Conservation (phyloP, 805 yeast genomes). For the baker's yeast (Saccharomyces cerevisiae) region DNA sequence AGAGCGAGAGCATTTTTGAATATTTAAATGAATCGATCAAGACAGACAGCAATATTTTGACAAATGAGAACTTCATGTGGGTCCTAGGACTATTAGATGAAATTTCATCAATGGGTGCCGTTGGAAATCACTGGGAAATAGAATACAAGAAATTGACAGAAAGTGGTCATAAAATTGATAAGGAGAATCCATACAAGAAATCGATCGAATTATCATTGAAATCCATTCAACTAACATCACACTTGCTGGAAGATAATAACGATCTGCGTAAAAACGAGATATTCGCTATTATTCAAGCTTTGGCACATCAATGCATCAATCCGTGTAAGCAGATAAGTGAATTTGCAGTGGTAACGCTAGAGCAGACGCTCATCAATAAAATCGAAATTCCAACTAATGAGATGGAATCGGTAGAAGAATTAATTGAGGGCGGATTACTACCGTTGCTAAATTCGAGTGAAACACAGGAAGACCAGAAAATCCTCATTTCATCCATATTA, state of each 20-base stretch:
- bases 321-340: constrained; percentile 73
- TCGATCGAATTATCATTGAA: constrained; percentile 51
- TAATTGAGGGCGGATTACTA: constrained; percentile 67
- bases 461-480: constrained; percentile 6
- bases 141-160: constrained; percentile 41
- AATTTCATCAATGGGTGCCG: constrained; percentile 71
- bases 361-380: constrained; percentile 35
- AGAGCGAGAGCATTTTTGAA: constrained; percentile 37
- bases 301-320: constrained; percentile 82
- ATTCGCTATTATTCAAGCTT: constrained; percentile 63
- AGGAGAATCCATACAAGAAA: constrained; percentile 43
- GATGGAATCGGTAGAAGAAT: constrained; percentile 40
- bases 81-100: constrained; percentile 69
- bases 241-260: constrained; percentile 35
- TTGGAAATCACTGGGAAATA: constrained; percentile 70
- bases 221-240: constrained; percentile 54
- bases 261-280: constrained; percentile 27
- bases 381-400: constrained; percentile 31
- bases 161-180: constrained; percentile 37
- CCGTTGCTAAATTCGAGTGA: constrained; percentile 35
- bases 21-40: constrained; percentile 39
- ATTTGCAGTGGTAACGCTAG: constrained; percentile 56
- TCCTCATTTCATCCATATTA: constrained; percentile 60
- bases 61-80: constrained; percentile 49
- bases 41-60: constrained; percentile 31